Percentiles rank a stretch among this genome's conserved stretches.
These are phyloP conservation scores for Protomyces gravidus DNA, from an alignment of 1,139 yeast genomes.

Conservation along the genomic window DNA sequence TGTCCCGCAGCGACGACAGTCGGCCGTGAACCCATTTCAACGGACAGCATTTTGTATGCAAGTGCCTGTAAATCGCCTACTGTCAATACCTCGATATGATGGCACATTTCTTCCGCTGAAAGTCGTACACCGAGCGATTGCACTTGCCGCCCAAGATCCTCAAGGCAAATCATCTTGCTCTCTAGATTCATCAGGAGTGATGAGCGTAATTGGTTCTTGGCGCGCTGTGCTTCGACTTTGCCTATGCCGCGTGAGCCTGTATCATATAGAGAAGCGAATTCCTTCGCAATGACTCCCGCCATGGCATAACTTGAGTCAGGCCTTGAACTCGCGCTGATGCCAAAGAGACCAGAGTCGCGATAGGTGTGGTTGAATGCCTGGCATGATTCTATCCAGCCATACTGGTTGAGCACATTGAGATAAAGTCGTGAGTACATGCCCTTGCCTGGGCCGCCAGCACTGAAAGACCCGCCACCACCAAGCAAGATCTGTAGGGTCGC, in stretches of 20 bases:
- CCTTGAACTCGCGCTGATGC: constrained; percentile 45
- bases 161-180: constrained; percentile 82
- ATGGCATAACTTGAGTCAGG: constrained; percentile 28
- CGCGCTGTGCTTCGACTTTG: constrained; percentile 71
- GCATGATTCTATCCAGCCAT: constrained; percentile 87
- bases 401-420: constrained; percentile 84
- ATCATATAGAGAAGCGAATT: constrained; percentile 29
- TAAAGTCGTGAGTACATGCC: constrained; percentile 96
- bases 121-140: constrained; percentile 68
- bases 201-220: constrained; percentile 87
- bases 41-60: constrained; percentile 72
- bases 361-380: constrained; percentile 85
- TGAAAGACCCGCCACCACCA: constrained; percentile 98
- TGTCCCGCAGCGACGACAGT: constrained; percentile 81
- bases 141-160: constrained; percentile 91
- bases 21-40: constrained; percentile 65
- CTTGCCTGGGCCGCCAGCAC: constrained; percentile 99
- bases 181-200: constrained; percentile 89
- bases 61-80: constrained; percentile 65
- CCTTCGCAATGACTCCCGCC: constrained; percentile 30
- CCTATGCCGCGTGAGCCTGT: constrained; percentile 53
- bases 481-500: constrained; percentile 85
- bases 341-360: constrained; percentile 85
- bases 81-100: constrained; percentile 63
- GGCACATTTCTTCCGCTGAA: constrained; percentile 79